phyloP scores from a whole-genome alignment of 1,284 basidiomycete genomes.

The Cyathus pygmaeus region DNA sequence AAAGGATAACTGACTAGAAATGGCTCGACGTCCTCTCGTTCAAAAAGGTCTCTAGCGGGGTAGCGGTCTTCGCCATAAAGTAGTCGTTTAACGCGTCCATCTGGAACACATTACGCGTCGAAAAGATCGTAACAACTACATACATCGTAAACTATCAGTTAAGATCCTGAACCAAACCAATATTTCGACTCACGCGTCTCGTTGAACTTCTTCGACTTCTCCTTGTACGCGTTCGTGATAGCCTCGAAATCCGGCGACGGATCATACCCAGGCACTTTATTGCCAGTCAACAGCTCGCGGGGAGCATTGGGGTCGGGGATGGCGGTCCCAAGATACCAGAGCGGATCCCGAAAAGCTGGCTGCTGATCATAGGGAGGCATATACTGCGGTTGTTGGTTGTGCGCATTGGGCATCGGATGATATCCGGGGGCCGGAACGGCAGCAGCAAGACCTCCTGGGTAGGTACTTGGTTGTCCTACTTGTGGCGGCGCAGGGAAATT shows the following conservation, averaged over 20 bases:
- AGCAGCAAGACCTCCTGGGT: neutral
- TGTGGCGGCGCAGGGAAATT: no score
- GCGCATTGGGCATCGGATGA: neutral
- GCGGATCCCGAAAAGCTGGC: conserved; percentile 14
- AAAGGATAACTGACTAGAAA: conserved; percentile 40
- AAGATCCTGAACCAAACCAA: no score
- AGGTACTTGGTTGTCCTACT: neutral
- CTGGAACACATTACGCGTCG: conserved; percentile 42
- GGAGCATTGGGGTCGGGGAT: conserved; percentile 30
- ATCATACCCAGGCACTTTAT: conserved; percentile 43
- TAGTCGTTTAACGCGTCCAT: conserved; percentile 47
- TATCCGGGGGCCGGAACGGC: neutral
- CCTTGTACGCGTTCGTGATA: conserved; percentile 41
- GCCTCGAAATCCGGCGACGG: conserved; percentile 36
- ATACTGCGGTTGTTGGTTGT: neutral
- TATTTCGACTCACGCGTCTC: conserved; percentile 16
- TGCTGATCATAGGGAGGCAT: conserved; percentile 5
- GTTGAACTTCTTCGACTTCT: conserved; percentile 1
- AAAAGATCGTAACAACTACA: conserved; percentile 43
- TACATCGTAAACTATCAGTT: neutral
- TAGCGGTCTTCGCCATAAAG: conserved; percentile 40
- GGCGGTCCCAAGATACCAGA: conserved; percentile 33
- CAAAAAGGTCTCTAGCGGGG: conserved; percentile 39
- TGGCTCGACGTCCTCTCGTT: conserved; percentile 38
- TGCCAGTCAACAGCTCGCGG: conserved; percentile 17